Percentiles rank a stretch among this genome's conserved stretches.
phyloP scores from a whole-genome alignment of 2,329 filamentous ascomycete species.

The Cercospora berteroae region DNA sequence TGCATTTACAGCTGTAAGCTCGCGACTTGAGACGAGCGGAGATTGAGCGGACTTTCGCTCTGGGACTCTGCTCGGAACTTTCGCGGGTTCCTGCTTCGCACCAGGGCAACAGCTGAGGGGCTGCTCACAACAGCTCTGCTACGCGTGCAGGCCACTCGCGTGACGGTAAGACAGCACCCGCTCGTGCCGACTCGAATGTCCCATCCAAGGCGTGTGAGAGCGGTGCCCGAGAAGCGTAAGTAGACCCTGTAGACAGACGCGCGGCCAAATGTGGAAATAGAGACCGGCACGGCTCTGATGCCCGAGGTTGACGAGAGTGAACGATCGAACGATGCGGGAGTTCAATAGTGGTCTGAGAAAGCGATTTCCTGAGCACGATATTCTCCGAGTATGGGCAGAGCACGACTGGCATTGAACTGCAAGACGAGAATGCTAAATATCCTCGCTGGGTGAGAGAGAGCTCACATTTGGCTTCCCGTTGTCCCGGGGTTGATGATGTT shows the following conservation, averaged over 20 bases:
- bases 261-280: background rate
- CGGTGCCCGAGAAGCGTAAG: constrained; percentile 4
- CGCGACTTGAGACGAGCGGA: background rate
- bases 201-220: background rate
- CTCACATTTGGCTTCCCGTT: constrained; percentile 11
- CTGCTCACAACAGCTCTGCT: background rate
- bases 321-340: background rate
- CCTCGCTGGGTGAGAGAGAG: background rate
- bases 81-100: background rate
- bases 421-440: background rate
- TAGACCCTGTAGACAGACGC: background rate
- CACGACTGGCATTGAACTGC: background rate
- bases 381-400: background rate
- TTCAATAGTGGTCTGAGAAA: background rate
- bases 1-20: background rate
- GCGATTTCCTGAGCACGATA: background rate
- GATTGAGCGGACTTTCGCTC: background rate
- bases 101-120: background rate
- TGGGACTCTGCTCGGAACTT: background rate
- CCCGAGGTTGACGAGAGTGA: background rate
- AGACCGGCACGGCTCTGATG: background rate
- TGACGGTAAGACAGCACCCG: background rate
- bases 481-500: constrained; percentile 3
- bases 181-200: background rate
- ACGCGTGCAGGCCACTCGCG: background rate